Percentiles rank a stretch among this genome's conserved stretches.
These are phyloP conservation scores for Rosa multiflora DNA, from an alignment of 306 rosid species.

Conservation along the genomic window DNA sequence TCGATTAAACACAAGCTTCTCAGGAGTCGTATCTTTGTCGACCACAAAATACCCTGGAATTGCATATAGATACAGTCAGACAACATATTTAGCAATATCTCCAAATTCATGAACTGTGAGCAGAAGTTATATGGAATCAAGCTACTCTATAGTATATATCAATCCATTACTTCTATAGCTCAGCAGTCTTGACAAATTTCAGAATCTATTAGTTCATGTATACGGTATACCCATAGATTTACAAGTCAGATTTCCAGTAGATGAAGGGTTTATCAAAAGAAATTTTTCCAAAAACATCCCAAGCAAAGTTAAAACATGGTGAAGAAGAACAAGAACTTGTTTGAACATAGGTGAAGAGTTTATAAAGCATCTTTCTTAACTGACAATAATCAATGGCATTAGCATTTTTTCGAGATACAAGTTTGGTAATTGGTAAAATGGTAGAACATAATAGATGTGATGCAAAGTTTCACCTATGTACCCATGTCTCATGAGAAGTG, in stretches of 20 bases:
- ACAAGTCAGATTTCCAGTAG: not conserved
- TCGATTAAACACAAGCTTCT: constrained; percentile 79
- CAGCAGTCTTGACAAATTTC: not conserved
- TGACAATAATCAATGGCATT: not conserved
- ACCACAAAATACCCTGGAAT: constrained; percentile 86
- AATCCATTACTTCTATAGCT: not conserved
- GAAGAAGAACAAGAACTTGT: not conserved
- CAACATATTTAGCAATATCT: not conserved
- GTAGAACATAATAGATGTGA: no score
- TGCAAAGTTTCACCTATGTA: not conserved
- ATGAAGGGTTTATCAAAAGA: not conserved
- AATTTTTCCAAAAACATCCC: not conserved
- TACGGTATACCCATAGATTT: not conserved
- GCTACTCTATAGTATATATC: not conserved
- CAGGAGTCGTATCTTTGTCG: constrained; percentile 75
- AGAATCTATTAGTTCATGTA: not conserved
- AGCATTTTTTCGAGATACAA: not conserved
- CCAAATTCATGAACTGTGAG: not conserved
- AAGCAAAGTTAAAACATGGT: not conserved
- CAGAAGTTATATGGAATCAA: not conserved
- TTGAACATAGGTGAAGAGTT: not conserved
- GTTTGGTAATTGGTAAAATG: not conserved
- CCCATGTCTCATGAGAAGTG: not conserved
- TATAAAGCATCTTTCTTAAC: not conserved
- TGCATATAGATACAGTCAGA: constrained; percentile 16